A percentile compares a stretch with the other conserved stretches of the same genome.
Conservation (phyloP, 331 rosid species). For the Rosa hybrid region DNA sequence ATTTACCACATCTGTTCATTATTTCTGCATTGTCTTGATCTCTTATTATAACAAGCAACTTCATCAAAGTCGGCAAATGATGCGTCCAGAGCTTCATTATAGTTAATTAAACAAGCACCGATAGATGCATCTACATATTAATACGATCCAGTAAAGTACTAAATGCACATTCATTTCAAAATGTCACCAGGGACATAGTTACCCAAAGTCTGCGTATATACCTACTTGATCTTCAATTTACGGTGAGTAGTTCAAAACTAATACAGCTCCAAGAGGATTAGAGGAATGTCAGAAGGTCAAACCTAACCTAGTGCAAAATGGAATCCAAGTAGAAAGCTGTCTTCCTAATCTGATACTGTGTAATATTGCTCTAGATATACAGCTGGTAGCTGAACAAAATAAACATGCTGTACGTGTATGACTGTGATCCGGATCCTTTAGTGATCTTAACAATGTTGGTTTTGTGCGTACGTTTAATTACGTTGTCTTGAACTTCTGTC, state of each 20-base stretch:
- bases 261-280: not conserved
- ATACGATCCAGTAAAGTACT: not conserved
- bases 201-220: no score
- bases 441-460: slow-evolving; percentile 5
- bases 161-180: not conserved
- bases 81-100: not conserved
- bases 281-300: not conserved
- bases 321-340: not conserved
- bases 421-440: not conserved
- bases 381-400: slow-evolving; percentile 19
- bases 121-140: not conserved
- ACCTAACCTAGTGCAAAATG: not conserved
- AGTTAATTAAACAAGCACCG: not conserved
- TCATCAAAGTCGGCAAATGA: not conserved
- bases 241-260: not conserved
- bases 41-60: not conserved
- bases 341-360: not conserved
- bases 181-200: not conserved
- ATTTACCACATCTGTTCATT: no score
- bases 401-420: slow-evolving; percentile 1
- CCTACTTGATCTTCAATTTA: not conserved
- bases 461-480: not conserved
- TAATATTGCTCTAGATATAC: not conserved
- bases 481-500: not conserved
- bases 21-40: not conserved